A percentile compares a stretch with the other conserved stretches of the same genome.
Evolutionary conservation across 257 asterid species (phyloP).

Genomic region (Nicotiana attenuata): DNA sequence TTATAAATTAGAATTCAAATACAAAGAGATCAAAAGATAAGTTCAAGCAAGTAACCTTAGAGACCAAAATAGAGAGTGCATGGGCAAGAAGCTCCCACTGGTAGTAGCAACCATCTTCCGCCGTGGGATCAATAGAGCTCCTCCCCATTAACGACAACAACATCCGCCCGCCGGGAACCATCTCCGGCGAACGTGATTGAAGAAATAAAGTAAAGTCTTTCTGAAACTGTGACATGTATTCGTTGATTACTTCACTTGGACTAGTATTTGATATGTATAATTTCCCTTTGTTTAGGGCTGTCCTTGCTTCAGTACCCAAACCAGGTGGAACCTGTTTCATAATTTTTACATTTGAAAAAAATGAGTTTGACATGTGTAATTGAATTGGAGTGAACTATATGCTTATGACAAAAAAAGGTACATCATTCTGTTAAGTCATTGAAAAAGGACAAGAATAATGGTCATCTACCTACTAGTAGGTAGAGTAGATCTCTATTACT

Average conservation of each 20-base stretch:
- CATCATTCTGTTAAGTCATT: too few species aligned
- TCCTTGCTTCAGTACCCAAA: conserved; percentile 6
- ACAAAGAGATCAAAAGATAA: background rate
- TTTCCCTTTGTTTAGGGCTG: conserved; percentile 53
- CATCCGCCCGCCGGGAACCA: conserved; percentile 57
- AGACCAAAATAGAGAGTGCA: conserved; percentile 48
- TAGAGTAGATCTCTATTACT: too few species aligned
- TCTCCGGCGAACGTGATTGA: conserved; percentile 50
- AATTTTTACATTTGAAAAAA: background rate
- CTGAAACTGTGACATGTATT: conserved; percentile 46
- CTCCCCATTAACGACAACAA: conserved; percentile 55
- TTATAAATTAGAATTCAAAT: too few species aligned
- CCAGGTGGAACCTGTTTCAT: conserved; percentile 36
- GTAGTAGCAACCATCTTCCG: conserved; percentile 37
- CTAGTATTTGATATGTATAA: conserved; percentile 59
- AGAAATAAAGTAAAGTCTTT: conserved; percentile 44
- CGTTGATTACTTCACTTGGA: conserved; percentile 28
- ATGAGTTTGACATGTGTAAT: background rate
- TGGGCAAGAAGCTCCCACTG: conserved; percentile 66
- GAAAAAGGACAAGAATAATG: too few species aligned
- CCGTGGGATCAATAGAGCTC: conserved; percentile 35
- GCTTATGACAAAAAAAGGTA: too few species aligned
- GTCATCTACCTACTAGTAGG: too few species aligned
- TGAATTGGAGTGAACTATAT: background rate
- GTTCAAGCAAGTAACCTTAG: conserved; percentile 30